These are phyloP conservation scores for Trametes elegans DNA, from an alignment of 768 basidiomycete genomes.

Conservation along the genomic window DNA sequence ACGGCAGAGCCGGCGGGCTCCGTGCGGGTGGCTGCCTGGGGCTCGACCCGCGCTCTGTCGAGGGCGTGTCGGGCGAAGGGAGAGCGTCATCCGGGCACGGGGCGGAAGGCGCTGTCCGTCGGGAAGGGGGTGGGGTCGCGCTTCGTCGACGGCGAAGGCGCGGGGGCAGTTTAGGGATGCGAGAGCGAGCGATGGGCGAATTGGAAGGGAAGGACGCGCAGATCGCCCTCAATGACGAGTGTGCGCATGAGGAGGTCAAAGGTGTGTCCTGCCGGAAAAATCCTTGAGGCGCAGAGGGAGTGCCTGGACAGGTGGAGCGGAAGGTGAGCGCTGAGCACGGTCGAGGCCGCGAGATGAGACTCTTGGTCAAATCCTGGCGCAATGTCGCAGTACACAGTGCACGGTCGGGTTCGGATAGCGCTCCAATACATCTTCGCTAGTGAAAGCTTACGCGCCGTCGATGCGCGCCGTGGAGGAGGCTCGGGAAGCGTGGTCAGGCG, in stretches of 20 bases:
- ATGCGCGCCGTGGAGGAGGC: background rate
- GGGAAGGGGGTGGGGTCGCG: background rate
- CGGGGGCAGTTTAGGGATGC: background rate
- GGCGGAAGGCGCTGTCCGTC: background rate
- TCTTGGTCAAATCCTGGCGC: background rate
- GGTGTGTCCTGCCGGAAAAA: no score
- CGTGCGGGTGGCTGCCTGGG: no score
- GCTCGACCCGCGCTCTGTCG: background rate
- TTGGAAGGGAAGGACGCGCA: background rate
- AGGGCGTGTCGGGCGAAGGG: background rate
- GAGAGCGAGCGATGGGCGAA: slow-evolving; percentile 3
- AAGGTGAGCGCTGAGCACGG: background rate
- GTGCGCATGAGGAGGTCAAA: no score
- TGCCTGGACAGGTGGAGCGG: no score
- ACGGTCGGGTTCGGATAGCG: background rate
- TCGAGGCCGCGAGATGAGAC: background rate
- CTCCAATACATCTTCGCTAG: background rate
- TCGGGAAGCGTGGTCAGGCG: slow-evolving; percentile 6
- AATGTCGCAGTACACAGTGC: background rate
- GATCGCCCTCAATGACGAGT: slow-evolving; percentile 5
- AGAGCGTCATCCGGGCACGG: background rate
- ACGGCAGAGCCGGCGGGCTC: no score
- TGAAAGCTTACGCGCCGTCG: background rate
- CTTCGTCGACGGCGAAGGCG: background rate
- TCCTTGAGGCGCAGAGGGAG: no score